Evolutionary conservation across 768 basidiomycete genomes (phyloP).

Genomic region (Collybia nuda): DNA sequence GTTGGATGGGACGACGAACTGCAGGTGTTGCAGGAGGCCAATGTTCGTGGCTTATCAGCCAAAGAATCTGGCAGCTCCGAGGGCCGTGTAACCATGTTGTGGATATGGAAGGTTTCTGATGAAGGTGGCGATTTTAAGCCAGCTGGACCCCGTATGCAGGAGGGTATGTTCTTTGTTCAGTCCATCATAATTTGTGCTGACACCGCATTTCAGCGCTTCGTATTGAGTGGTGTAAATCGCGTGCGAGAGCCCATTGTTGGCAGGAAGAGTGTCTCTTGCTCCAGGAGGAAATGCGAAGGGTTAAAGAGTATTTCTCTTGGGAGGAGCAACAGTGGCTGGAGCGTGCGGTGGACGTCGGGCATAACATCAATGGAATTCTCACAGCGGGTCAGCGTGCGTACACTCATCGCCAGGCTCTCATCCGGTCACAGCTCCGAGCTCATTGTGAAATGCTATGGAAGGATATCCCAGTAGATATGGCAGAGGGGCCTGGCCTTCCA

Average conservation of each 20-base stretch:
- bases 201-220: not conserved
- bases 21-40: not conserved
- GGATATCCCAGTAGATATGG: too few relatives aligned
- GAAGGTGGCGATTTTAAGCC: not conserved
- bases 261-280: slow-evolving; percentile 5
- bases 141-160: not conserved
- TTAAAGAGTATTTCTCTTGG: slow-evolving; percentile 1
- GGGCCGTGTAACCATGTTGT: not conserved
- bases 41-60: not conserved
- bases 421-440: not conserved
- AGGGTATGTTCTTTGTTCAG: not conserved
- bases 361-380: not conserved
- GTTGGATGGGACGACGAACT: not conserved
- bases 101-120: not conserved
- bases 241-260: slow-evolving; percentile 3
- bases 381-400: not conserved
- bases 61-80: not conserved
- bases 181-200: not conserved
- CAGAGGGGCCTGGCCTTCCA: too few relatives aligned
- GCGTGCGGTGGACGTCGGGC: not conserved
- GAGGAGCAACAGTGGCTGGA: not conserved
- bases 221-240: slow-evolving; percentile 1
- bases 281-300: slow-evolving; percentile 4
- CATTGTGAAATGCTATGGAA: not conserved
- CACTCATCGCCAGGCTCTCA: not conserved